Percentiles rank a stretch among this genome's conserved stretches.
Evolutionary conservation across 2,329 filamentous ascomycete species (phyloP).

Genomic region (Sporothrix mexicana): DNA sequence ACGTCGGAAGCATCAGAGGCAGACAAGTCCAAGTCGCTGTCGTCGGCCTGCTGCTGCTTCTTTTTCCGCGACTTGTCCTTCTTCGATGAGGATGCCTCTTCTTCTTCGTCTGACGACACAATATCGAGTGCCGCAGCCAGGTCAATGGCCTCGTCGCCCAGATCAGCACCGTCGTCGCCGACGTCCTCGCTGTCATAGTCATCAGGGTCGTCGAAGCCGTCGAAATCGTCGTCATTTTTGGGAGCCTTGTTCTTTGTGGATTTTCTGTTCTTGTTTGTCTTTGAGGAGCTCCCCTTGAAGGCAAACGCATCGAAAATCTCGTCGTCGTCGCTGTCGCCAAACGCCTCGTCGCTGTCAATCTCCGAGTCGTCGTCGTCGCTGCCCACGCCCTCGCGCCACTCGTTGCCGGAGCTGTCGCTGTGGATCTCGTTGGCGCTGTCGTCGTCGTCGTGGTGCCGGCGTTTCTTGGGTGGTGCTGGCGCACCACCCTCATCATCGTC

Average conservation of each 20-base stretch:
- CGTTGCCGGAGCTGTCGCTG: conserved; percentile 83
- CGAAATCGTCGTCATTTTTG: conserved; percentile 47
- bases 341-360: conserved; percentile 76
- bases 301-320: conserved; percentile 79
- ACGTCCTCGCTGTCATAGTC: conserved; percentile 42
- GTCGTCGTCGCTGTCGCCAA: conserved; percentile 87
- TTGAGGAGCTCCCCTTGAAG: conserved; percentile 57
- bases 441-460: conserved; percentile 49
- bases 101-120: conserved; percentile 58
- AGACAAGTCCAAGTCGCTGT: conserved; percentile 27
- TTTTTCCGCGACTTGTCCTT: conserved; percentile 54
- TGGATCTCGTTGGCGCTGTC: conserved; percentile 71
- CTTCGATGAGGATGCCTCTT: conserved; percentile 53
- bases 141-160: conserved; percentile 65
- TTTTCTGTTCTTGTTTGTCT: conserved; percentile 44
- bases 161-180: conserved; percentile 59
- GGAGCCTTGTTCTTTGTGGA: conserved; percentile 42
- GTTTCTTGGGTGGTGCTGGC: conserved; percentile 55
- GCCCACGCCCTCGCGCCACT: conserved; percentile 76
- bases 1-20: conserved; percentile 45
- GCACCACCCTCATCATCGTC: too few species aligned
- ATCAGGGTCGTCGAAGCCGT: conserved; percentile 63
- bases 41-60: conserved; percentile 55
- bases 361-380: conserved; percentile 67
- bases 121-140: conserved; percentile 63